Percentiles rank a stretch among this genome's conserved stretches.
Conservation (phyloP, 208 protist genomes). For the Trypanosoma melophagium region DNA sequence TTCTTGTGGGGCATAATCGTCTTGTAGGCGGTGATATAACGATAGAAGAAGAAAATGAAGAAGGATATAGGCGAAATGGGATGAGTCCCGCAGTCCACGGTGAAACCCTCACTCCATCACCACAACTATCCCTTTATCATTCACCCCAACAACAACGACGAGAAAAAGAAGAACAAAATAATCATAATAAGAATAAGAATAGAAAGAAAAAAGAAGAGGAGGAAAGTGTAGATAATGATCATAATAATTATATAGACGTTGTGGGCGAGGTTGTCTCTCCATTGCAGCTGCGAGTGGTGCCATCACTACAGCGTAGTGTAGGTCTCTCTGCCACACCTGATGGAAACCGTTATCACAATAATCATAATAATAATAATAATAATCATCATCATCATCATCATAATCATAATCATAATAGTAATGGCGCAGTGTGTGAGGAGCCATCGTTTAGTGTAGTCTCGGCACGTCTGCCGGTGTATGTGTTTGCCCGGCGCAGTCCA, state of each 20-base stretch:
- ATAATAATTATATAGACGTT: conserved; percentile 10
- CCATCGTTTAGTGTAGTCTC: conserved; percentile 26
- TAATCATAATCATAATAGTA: neutral
- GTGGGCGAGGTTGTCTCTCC: conserved; percentile 25
- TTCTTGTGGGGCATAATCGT: conserved; percentile 8
- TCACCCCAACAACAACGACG: neutral
- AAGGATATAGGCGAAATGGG: neutral
- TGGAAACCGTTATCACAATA: neutral
- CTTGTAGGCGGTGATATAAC: neutral
- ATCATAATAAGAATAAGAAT: neutral
- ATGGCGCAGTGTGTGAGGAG: neutral
- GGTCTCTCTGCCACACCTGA: neutral
- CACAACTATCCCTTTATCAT: neutral
- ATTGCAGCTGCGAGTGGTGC: conserved; percentile 21
- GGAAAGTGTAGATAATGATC: neutral
- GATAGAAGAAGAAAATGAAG: neutral
- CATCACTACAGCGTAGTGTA: conserved; percentile 1
- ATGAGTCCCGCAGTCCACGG: neutral
- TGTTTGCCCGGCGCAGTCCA: conserved; percentile 61
- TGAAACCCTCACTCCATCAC: conserved; percentile 4
- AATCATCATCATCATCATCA: neutral
- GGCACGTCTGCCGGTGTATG: conserved; percentile 59
- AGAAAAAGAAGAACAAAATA: neutral
- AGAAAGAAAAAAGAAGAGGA: neutral
- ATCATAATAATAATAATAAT: neutral